phyloP scores from a whole-genome alignment of 2,329 filamentous ascomycete species.

The Fusarium agapanthi region DNA sequence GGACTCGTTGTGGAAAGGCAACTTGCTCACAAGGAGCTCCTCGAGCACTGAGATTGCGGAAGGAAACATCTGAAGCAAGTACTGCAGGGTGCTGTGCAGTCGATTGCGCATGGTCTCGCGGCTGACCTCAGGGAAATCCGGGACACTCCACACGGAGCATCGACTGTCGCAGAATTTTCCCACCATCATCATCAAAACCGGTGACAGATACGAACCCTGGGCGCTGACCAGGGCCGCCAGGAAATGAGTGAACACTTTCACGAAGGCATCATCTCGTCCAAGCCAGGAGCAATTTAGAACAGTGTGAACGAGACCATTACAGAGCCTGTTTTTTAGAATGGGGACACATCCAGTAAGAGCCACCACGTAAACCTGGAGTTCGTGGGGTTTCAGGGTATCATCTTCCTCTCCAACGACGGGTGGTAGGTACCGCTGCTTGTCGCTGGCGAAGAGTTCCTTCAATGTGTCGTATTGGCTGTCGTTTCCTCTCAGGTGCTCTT shows the following conservation, averaged over 20 bases:
- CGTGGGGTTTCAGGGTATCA: slow-evolving; percentile 60
- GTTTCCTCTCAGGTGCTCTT: slow-evolving; percentile 64
- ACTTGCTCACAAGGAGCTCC: slow-evolving; percentile 71
- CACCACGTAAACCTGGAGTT: slow-evolving; percentile 68
- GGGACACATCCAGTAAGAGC: slow-evolving; percentile 70
- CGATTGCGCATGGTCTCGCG: slow-evolving; percentile 74
- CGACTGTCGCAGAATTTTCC: slow-evolving; percentile 72
- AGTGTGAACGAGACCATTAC: slow-evolving; percentile 65
- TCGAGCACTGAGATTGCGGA: slow-evolving; percentile 77
- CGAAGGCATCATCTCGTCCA: slow-evolving; percentile 70
- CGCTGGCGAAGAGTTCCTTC: slow-evolving; percentile 65
- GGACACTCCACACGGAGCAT: slow-evolving; percentile 56
- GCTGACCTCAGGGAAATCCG: slow-evolving; percentile 66
- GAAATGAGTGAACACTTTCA: slow-evolving; percentile 73
- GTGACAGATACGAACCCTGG: slow-evolving; percentile 78
- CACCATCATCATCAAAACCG: slow-evolving; percentile 82
- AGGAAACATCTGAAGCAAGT: slow-evolving; percentile 82
- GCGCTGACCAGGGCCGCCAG: slow-evolving; percentile 80
- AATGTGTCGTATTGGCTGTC: slow-evolving; percentile 69
- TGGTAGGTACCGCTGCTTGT: slow-evolving; percentile 53
- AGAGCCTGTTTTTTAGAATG: slow-evolving; percentile 66
- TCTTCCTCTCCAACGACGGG: slow-evolving; percentile 56
- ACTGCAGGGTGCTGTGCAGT: slow-evolving; percentile 78
- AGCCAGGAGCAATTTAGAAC: slow-evolving; percentile 72
- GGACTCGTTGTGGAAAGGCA: slow-evolving; percentile 80